Evolutionary conservation across 2,329 filamentous ascomycete species (phyloP), one percentile per base, ranked within the genome.

Genomic region (Alternaria viburni): DNA sequence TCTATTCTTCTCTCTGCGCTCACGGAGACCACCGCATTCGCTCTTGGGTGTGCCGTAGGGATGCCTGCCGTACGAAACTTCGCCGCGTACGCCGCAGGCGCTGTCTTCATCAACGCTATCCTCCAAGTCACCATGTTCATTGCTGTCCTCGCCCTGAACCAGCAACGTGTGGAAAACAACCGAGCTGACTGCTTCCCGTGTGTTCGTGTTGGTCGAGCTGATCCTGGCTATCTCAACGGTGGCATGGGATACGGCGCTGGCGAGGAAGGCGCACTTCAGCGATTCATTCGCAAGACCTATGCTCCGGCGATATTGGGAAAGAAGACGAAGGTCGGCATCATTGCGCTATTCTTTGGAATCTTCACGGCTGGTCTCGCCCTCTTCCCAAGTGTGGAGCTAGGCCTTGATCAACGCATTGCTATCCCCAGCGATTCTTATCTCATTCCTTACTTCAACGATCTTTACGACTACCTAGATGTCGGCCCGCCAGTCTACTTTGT

Each of bases 61-160:
- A 99, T 99, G 96, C 96, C 96, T 15, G 96, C 96, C 2, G 96
- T 99, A 46, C 89, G 93, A 66, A 99, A 99, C 80, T 99, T 99
- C 81, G 96, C 96, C 15, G 90, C 95, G 3, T 99, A 99, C 77
- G 96, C 96, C 12, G 94, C 96, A 2, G 96, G 96, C 54, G 96
- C 96, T 11, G 96, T 99, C 11, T 90, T 98, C 72, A 95, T 99
- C 85, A 99, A 99, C 77, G 96, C 96, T 0, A 79, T 98, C n/a
- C 84, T 99, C 6, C 96, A 99, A 79, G 91, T 98, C 69, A 99
- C 96, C 1, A 95, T 98, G 89, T 99, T 99, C 76, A 88, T 97
- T 43, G 95, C 96, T 1, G 91, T 98, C 4, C 86, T 99, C 8
- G 89, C 94, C 3, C 86, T 97, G 62, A 99, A 99, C 75, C 96